Evolutionary conservation across 169 alveolate genomes (phyloP).

Genomic region (Plasmodium coatneyi): DNA sequence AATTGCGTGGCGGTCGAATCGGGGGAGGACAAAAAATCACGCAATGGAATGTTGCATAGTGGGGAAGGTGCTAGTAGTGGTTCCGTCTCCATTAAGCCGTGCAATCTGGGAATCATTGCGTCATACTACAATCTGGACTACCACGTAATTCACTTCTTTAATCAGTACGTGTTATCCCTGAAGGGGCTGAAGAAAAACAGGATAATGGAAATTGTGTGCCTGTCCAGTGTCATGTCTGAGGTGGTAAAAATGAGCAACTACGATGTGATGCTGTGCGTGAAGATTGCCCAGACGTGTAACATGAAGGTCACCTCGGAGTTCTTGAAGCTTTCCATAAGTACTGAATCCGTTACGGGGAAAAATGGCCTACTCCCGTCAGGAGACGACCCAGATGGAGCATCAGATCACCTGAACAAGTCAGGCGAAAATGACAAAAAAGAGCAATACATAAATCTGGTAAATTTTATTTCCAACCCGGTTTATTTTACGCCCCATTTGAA

Average conservation of each 20-base stretch:
- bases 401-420: background rate
- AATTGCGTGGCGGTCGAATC: constrained; percentile 94
- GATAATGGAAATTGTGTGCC: constrained; percentile 35
- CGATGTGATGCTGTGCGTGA: constrained; percentile 41
- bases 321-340: constrained; percentile 19
- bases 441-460: constrained; percentile 9
- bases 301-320: constrained; percentile 36
- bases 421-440: constrained; percentile 22
- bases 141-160: constrained; percentile 43
- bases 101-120: constrained; percentile 84
- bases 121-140: constrained; percentile 58
- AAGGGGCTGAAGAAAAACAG: constrained; percentile 34
- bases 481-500: constrained; percentile 77
- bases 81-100: constrained; percentile 87
- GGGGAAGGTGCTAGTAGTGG: constrained; percentile 1
- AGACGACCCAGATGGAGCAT: constrained; percentile 53
- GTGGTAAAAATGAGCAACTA: constrained; percentile 24
- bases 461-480: constrained; percentile 51
- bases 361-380: constrained; percentile 72
- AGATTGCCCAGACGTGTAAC: constrained; percentile 36
- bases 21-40: constrained; percentile 76
- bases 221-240: constrained; percentile 80
- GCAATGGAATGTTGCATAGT: constrained; percentile 51
- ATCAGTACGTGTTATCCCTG: constrained; percentile 41
- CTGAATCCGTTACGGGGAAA: constrained; percentile 71